Evolutionary conservation across 768 basidiomycete genomes (phyloP).

Genomic region (Lactarius pseudohatsudake): DNA sequence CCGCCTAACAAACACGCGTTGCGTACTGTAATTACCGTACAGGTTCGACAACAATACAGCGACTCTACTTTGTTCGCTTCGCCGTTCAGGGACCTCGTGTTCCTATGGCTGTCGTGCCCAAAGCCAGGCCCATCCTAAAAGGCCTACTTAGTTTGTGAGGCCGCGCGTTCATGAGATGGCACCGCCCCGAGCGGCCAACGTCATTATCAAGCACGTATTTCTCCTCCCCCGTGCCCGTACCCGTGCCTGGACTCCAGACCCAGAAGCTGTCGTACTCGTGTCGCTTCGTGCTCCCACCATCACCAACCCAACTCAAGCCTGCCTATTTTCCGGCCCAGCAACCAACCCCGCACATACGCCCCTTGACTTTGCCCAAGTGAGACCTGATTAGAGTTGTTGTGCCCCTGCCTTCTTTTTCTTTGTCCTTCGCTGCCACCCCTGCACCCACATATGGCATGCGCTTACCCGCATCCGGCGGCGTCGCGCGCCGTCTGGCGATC

Average conservation of each 20-base stretch:
- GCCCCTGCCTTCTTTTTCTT: slow-evolving; percentile 1
- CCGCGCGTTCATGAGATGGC: not conserved
- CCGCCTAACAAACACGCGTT: slow-evolving; percentile 1
- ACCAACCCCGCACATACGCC: not conserved
- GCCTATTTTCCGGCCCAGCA: not conserved
- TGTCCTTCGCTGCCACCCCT: not conserved
- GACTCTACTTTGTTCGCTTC: not conserved
- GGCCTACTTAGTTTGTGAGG: not conserved
- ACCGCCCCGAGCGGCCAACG: not conserved
- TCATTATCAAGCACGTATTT: not conserved
- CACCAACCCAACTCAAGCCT: not conserved
- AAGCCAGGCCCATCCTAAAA: not conserved
- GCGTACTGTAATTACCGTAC: not conserved
- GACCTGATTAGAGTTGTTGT: not conserved
- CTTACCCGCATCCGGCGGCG: slow-evolving; percentile 14
- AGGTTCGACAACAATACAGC: not conserved
- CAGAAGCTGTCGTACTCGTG: not conserved
- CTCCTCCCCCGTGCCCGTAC: not conserved
- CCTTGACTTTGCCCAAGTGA: not conserved
- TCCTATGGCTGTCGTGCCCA: not conserved
- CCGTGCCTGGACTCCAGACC: not conserved
- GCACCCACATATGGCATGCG: slow-evolving; percentile 11
- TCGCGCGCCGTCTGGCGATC: too few relatives aligned
- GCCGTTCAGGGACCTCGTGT: not conserved
- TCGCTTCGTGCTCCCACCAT: not conserved